A percentile compares a stretch with the other conserved stretches of the same genome.
phyloP scores from a whole-genome alignment of 805 yeast genomes.

The Candida parachauliodes region DNA sequence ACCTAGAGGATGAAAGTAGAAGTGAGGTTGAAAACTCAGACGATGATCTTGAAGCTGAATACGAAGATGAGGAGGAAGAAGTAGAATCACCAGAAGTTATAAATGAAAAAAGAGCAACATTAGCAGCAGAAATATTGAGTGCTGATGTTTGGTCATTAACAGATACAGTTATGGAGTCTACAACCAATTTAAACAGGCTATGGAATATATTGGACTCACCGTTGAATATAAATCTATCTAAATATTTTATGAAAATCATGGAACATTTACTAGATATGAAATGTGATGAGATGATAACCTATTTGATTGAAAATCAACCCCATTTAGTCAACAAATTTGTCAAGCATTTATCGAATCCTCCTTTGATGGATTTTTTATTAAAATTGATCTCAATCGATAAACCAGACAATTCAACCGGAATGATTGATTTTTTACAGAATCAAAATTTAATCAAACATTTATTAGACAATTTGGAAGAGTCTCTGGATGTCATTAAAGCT shows the following conservation, averaged over 20 bases:
- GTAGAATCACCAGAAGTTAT: conserved; percentile 32
- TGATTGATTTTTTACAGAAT: conserved; percentile 41
- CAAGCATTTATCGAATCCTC: conserved; percentile 43
- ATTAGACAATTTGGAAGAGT: conserved; percentile 29
- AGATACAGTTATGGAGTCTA: conserved; percentile 79
- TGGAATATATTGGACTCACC: conserved; percentile 82
- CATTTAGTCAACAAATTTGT: conserved; percentile 38
- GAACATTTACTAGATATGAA: conserved; percentile 55
- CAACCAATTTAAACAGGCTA: conserved; percentile 58
- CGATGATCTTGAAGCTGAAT: conserved; percentile 3
- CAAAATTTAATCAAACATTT: conserved; percentile 36
- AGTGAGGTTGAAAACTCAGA: background rate
- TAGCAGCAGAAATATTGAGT: conserved; percentile 82
- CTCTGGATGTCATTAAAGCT: conserved; percentile 38
- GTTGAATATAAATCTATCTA: conserved; percentile 70
- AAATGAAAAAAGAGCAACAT: conserved; percentile 33
- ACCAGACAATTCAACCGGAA: conserved; percentile 45
- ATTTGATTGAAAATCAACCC: conserved; percentile 41
- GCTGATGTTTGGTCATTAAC: conserved; percentile 94
- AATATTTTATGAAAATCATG: conserved; percentile 87
- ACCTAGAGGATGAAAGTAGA: conserved; percentile 3
- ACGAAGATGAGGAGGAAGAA: conserved; percentile 24
- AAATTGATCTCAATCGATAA: conserved; percentile 44
- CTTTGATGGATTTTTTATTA: conserved; percentile 43
- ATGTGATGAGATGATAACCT: conserved; percentile 45